Base-by-base conservation (phyloP, 2,329 filamentous ascomycete species). In the Neurospora sp. region DNA sequence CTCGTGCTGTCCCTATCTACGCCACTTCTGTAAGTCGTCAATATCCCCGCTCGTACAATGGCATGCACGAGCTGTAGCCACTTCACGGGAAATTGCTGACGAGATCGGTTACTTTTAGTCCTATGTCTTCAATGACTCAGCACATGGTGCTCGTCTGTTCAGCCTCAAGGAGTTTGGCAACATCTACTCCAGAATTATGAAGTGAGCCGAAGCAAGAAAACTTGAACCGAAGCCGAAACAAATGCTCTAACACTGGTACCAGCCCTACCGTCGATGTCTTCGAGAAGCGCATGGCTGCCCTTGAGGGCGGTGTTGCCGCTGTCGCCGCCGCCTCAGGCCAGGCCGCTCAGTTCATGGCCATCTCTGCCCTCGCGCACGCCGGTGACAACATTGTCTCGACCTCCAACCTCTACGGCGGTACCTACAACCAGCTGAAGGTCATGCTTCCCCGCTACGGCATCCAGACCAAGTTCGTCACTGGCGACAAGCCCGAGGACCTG, bases 371-470 rank as follows among this genome's bases (percentile, higher is more conserved):
- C n/a, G 93, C 93, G 4, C 89, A 92, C 72, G 87, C 89, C 0
- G 95, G 95, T 66, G 94, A 97, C 84, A 97, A 97, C 84, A 97
- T 97, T 75, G 87, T 97, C 68, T 91, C 92, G 12, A 97, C 95
- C 6, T 90, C 90, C 67, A 97, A 96, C 82, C 84, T 97, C 70
- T 97, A 97, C 81, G 94, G 94, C 74, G 94, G 94, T 79, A 97
- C 95, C 17, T 97, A 97, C 85, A 97, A 98, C 83, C 95, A 97
- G 83, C 89, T 97, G 83, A 97, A 97, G 83, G 93, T 97, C 66
- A 87, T 93, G 74, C 85, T 97, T 69, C 91, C 93, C 6, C 88
- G 94, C n/a, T 82, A 97, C 66, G 95, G 95, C 72, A 93, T 98
- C 78, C 84, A 84, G 57, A 96, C 93, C 77, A 97, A 94, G 83